A percentile compares a stretch with the other conserved stretches of the same genome.
Evolutionary conservation across 768 basidiomycete genomes (phyloP).

Genomic region (Asterophora lycoperdoides): DNA sequence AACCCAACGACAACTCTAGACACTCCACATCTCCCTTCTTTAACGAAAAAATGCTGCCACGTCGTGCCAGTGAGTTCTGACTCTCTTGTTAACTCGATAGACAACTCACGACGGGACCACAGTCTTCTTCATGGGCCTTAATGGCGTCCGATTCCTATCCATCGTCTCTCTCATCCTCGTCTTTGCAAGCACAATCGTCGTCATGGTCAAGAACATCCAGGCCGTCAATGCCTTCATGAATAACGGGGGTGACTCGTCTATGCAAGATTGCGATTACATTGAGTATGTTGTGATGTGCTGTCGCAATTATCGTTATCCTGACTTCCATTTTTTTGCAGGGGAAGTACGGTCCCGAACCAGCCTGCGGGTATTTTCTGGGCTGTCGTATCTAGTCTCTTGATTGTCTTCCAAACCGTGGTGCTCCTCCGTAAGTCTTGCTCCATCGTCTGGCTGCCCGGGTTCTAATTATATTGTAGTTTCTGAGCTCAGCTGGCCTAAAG

Average conservation of each 20-base stretch:
- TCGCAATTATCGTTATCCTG: neutral
- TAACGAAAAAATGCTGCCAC: constrained; percentile 25
- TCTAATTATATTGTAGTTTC: constrained; percentile 40
- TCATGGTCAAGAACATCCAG: constrained; percentile 70
- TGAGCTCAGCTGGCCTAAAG: constrained; percentile 72
- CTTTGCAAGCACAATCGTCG: constrained; percentile 70
- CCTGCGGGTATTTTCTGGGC: constrained; percentile 92
- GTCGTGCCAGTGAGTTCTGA: constrained; percentile 28
- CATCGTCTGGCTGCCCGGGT: neutral
- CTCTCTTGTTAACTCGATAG: neutral
- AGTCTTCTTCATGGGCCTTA: constrained; percentile 70
- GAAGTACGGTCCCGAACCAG: constrained; percentile 91
- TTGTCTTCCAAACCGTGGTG: constrained; percentile 74
- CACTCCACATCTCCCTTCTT: constrained; percentile 1
- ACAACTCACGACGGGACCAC: constrained; percentile 1
- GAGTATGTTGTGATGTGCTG: constrained; percentile 42
- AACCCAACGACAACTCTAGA: constrained; percentile 4
- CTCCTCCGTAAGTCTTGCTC: constrained; percentile 49
- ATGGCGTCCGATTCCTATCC: constrained; percentile 70
- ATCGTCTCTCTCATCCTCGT: constrained; percentile 77
- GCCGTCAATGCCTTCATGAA: constrained; percentile 65
- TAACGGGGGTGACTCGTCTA: constrained; percentile 31
- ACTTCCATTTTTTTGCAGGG: constrained; percentile 29
- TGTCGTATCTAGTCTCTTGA: constrained; percentile 78
- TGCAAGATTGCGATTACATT: constrained; percentile 74